These are phyloP conservation scores for Fraxinus xanthoxyloides DNA, from an alignment of 305 asterid genomes.

Conservation along the genomic window DNA sequence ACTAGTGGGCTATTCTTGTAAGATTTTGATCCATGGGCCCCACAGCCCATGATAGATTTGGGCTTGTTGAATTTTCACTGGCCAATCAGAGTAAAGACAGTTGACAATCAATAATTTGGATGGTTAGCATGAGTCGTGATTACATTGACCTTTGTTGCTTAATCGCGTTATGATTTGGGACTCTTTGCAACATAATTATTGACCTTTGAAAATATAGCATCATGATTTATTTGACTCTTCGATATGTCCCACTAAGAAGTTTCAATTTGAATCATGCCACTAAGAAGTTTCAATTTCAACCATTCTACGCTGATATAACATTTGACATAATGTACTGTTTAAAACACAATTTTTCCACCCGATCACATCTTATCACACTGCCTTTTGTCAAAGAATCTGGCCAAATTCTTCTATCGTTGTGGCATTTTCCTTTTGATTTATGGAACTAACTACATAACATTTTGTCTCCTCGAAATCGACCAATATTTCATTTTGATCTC, in stretches of 20 bases:
- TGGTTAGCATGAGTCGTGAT: neutral
- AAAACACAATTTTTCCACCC: no score
- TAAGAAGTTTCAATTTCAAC: neutral
- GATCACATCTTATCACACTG: no score
- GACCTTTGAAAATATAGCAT: neutral
- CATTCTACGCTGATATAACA: no score
- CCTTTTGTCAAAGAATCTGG: no score
- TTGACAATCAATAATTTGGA: neutral
- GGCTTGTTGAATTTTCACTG: neutral
- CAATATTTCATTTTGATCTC: neutral
- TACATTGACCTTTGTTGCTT: neutral
- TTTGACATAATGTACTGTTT: no score
- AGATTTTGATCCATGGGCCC: conserved; percentile 7
- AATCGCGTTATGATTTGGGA: neutral
- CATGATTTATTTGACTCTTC: neutral
- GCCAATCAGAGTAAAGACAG: neutral
- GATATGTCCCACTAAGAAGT: neutral
- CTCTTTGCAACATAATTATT: neutral
- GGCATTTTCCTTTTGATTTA: neutral
- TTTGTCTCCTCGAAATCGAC: neutral
- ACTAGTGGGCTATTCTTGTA: neutral
- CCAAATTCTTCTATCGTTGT: no score
- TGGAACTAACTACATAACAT: neutral
- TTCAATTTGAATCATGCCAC: neutral
- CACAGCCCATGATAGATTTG: neutral